Conservation (phyloP, 2,329 filamentous ascomycete species). For the Plectosphaerella cucumerina region DNA sequence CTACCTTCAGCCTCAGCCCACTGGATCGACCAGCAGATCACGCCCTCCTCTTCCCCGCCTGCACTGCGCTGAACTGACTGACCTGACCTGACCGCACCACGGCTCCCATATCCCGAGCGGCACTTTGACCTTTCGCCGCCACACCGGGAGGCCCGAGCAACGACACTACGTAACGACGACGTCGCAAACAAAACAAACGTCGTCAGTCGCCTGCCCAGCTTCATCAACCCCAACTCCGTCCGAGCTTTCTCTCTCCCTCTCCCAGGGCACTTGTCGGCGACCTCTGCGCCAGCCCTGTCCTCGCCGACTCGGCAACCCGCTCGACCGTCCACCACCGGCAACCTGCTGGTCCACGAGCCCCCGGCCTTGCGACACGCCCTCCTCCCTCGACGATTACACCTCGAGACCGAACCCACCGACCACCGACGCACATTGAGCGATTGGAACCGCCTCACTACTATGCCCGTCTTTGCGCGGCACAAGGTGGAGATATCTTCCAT, state of each 20-base stretch:
- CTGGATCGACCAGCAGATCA: too few species aligned
- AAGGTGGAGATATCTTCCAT: background rate
- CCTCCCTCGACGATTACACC: background rate
- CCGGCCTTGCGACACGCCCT: background rate
- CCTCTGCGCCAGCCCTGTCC: background rate
- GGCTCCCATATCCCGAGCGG: background rate
- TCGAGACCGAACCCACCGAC: too few species aligned
- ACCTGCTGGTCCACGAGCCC: background rate
- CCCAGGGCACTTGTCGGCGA: background rate
- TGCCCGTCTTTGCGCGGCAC: background rate
- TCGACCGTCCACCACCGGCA: too few species aligned
- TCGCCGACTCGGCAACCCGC: constrained; percentile 21
- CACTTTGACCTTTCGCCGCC: background rate
- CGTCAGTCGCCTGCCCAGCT: background rate
- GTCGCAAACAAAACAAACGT: background rate
- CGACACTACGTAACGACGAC: background rate
- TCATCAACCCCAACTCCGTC: background rate
- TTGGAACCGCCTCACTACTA: background rate
- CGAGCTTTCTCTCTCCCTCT: background rate
- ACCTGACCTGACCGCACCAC: too few species aligned
- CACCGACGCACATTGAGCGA: background rate
- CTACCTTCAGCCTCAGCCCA: too few species aligned
- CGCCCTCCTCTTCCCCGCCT: too few species aligned
- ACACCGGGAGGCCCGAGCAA: background rate
- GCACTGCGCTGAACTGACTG: too few species aligned